Evolutionary conservation across 805 yeast genomes (phyloP).

Genomic region (Maudiozyma serrabonitensis): DNA sequence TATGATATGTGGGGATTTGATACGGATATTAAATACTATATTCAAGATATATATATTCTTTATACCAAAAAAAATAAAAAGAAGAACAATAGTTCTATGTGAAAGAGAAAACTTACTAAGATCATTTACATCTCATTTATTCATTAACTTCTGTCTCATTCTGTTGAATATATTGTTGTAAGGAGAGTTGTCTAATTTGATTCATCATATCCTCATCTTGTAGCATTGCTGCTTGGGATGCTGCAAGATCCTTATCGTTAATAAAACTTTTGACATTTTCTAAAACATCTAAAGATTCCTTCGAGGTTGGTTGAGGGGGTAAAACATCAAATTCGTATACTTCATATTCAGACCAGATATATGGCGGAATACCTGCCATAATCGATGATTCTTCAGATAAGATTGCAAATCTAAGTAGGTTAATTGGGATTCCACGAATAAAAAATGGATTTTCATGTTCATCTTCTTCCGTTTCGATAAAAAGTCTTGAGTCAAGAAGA

Average conservation of each 20-base stretch:
- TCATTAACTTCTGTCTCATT: constrained; percentile 9
- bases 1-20: neutral
- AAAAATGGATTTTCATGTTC: constrained; percentile 14
- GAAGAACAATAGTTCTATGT: too few species aligned
- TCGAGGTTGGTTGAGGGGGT: constrained; percentile 44
- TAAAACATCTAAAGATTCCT: constrained; percentile 27
- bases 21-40: neutral
- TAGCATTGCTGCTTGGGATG: constrained; percentile 19
- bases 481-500: neutral
- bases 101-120: too few species aligned
- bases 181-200: constrained; percentile 25
- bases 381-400: constrained; percentile 61
- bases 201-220: constrained; percentile 27
- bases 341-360: constrained; percentile 52
- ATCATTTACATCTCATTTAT: neutral
- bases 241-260: constrained; percentile 23
- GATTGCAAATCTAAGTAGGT: constrained; percentile 57
- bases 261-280: constrained; percentile 30
- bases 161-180: constrained; percentile 25
- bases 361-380: constrained; percentile 58
- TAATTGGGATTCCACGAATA: constrained; percentile 39
- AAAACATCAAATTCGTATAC: constrained; percentile 62
- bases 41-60: neutral
- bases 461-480: neutral
- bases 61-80: neutral